Percentiles rank a stretch among this genome's conserved stretches.
These are phyloP conservation scores for Kwoniella pini DNA, from an alignment of 768 basidiomycete genomes.

Conservation along the genomic window DNA sequence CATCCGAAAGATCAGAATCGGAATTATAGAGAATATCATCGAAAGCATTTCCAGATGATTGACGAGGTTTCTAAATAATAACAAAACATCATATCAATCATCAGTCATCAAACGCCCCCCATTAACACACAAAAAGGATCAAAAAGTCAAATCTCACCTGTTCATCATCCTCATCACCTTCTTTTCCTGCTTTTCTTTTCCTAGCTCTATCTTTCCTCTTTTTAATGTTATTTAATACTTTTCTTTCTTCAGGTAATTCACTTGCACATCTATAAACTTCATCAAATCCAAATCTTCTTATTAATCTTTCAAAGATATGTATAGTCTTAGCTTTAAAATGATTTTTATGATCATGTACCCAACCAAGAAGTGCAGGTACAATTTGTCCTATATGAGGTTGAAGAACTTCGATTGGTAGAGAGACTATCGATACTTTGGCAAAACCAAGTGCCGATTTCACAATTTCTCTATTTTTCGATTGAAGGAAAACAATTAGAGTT, in stretches of 20 bases:
- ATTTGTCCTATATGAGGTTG: constrained; percentile 74
- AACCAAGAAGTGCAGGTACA: constrained; percentile 79
- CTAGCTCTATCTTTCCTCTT: constrained; percentile 93
- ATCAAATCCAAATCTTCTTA: constrained; percentile 85
- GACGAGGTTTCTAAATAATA: constrained; percentile 58
- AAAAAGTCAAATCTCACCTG: too few species aligned
- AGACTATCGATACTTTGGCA: constrained; percentile 87
- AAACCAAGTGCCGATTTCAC: constrained; percentile 96
- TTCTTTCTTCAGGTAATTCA: constrained; percentile 67
- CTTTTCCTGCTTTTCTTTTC: constrained; percentile 68
- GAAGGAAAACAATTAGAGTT: constrained; percentile 83
- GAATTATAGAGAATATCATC: constrained; percentile 97
- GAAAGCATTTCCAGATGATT: constrained; percentile 78
- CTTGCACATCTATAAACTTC: constrained; percentile 68
- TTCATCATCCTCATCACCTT: constrained; percentile 62
- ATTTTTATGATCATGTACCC: constrained; percentile 98
- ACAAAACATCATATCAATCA: too few species aligned
- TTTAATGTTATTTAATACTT: constrained; percentile 89
- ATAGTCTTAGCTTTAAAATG: constrained; percentile 97
- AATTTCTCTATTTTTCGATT: constrained; percentile 91
- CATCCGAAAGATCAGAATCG: constrained; percentile 80
- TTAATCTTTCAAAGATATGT: constrained; percentile 94
- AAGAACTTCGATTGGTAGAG: constrained; percentile 70
- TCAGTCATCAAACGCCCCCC: too few species aligned
- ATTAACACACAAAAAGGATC: too few species aligned